phyloP scores from a whole-genome alignment of 2,329 filamentous ascomycete genomes.

The Ophiocordyceps polyrhachis-furcata region DNA sequence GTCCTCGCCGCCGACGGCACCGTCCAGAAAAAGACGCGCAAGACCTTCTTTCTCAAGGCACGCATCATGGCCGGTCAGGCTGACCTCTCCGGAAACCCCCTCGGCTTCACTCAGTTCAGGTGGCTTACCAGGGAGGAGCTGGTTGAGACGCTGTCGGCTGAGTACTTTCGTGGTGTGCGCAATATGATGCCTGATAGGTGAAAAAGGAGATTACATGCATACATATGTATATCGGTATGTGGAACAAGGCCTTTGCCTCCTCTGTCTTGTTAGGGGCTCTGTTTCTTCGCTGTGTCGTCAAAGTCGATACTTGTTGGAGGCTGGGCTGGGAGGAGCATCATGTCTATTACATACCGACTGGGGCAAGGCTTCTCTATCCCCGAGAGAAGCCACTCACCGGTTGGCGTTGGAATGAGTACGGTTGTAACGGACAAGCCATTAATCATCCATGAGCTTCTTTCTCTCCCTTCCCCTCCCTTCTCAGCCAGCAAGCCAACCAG shows the following conservation, averaged over 20 bases:
- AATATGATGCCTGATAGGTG: slow-evolving; percentile 72
- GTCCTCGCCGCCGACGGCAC: slow-evolving; percentile 22
- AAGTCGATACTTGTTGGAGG: no score
- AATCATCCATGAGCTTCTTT: no score
- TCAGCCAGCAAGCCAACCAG: not conserved
- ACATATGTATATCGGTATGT: not conserved
- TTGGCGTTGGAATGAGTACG: no score
- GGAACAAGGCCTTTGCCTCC: not conserved
- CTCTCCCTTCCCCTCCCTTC: not conserved
- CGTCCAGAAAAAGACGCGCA: slow-evolving; percentile 41
- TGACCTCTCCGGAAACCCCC: slow-evolving; percentile 50
- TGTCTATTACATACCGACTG: no score
- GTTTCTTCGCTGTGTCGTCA: not conserved
- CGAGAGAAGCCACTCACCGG: no score
- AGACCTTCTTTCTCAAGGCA: slow-evolving; percentile 91
- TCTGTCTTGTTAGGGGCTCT: not conserved
- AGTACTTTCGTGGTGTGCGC: slow-evolving; percentile 58
- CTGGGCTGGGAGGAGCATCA: no score
- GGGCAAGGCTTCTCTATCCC: no score
- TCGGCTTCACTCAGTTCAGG: slow-evolving; percentile 65
- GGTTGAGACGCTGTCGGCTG: slow-evolving; percentile 38
- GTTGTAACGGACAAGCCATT: no score
- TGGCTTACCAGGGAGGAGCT: slow-evolving; percentile 90
- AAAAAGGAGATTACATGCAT: not conserved
- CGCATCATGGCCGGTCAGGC: slow-evolving; percentile 96